phyloP scores from a whole-genome alignment of 148 eudicot genomes.

The Bassia scoparia region DNA sequence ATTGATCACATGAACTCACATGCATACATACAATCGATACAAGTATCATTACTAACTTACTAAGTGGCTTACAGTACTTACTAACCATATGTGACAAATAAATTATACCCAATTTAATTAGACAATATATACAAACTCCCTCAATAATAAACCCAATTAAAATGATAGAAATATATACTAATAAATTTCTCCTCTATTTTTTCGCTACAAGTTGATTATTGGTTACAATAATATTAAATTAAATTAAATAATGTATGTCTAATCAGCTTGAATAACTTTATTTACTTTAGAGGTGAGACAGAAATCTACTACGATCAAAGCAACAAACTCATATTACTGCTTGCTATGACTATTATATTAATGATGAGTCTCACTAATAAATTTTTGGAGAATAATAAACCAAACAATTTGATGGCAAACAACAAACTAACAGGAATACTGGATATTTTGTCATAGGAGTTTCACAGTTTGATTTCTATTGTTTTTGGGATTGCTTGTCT shows the following conservation, averaged over 20 bases:
- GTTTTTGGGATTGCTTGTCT: constrained; percentile 10
- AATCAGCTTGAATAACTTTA: background rate
- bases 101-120: too few relatives aligned
- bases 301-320: constrained; percentile 8
- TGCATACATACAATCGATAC: background rate
- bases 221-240: background rate
- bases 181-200: background rate
- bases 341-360: background rate
- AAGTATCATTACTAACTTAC: too few relatives aligned
- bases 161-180: background rate
- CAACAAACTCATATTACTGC: too few relatives aligned
- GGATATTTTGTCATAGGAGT: constrained; percentile 21
- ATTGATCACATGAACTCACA: constrained; percentile 25
- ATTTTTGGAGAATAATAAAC: background rate
- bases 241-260: background rate
- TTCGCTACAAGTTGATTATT: constrained; percentile 6
- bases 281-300: background rate
- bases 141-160: background rate
- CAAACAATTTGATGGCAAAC: background rate
- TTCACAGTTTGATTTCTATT: background rate
- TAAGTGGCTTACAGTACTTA: background rate
- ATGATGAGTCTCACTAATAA: background rate
- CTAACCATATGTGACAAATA: background rate
- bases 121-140: too few relatives aligned
- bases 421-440: constrained; percentile 21